Base-by-base conservation (phyloP, 1,284 basidiomycete genomes). In the Sparassis latifolia region DNA sequence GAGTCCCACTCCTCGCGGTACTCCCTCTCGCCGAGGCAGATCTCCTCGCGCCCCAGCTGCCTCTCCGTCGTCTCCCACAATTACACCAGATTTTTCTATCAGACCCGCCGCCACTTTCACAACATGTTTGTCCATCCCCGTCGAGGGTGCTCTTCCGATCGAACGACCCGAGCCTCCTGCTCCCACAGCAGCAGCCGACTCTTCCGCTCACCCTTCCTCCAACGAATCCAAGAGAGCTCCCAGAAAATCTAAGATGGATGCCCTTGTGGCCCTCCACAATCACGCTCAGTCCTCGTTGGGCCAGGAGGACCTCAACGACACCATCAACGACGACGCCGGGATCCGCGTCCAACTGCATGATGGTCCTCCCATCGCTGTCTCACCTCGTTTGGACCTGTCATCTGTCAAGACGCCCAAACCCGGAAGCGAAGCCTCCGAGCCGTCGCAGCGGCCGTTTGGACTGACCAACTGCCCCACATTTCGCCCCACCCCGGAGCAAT, bases 381-480 rank as follows among this genome's bases (percentile, higher is more conserved):
- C 80, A 29, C 71, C 79, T 42, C 68, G 66, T 39, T 74, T 91
- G 56, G 82, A 91, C 70, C 69, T 89, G 61, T 74, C 76, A 5
- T 73, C 81, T 5, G 80, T 91, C 61, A 88, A 87, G 72, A 87
- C 84, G 10, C 62, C 74, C 29, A 77, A 74, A 54, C 78, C 77
- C 33, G 72, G 75, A 56, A 69, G 69, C 47, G 62, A 69, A 29
- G 59, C 69, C 49, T 59, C 69, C 55, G 68, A 67, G 49, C 63
- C 71, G 9, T 67, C 72, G 35, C 74, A 72, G 20, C 70, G 91
- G 29, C 82, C 88, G 12, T 98, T 98, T 69, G 92, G 82, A 4
- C 77, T 99, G 46, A 77, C 87, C 55, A 91, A 98, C 63, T 97
- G 93, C 61, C 97, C 93, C 2, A 83, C 82, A 49, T 99, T 86